Base-by-base conservation (phyloP, 2,329 filamentous ascomycete species). In the Colletotrichum sp. region DNA sequence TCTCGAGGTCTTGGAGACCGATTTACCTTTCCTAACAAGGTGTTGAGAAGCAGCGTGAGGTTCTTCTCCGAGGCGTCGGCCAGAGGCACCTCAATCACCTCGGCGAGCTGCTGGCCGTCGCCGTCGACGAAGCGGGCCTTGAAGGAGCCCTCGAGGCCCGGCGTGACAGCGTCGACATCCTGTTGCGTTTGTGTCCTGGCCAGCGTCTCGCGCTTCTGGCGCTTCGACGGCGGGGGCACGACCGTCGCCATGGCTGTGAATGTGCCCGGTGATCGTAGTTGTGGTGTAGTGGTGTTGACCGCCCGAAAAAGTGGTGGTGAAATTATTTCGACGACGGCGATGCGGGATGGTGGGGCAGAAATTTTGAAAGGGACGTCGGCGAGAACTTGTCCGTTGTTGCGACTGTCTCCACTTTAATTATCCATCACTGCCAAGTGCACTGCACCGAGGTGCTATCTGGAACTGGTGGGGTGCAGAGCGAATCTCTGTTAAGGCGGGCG, bases 31-130 rank as follows among this genome's bases (percentile, higher is more conserved):
- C 93, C 94, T 83, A 98, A 90, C 56, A 98, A 87, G 4, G 94
- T 95, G 83, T 98, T 98, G 71, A 98, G 85, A 1, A 98, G 89
- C 12, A 96, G 90, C 69, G 97, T 96, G 5, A 98, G 90, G 80
- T 98, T 98, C 87, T 95, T 96, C 77, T 97, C 95, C 9, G 91
- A 94, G 3, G 96, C 94, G 87, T 98, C 94, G 73, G 93, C 94
- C 36, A 98, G 91, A 15, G 95, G 93, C 56, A 98, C 93, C 80
- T 93, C 89, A 65, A 93, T 83, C 86, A 94, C 84, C 91, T 95
- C 84, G 88, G 93, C 83, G 90, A 93, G 80, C 90, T 95, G 86
- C 89, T 95, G 83, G 88, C 91, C 86, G 89, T 94, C 91, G 77
- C 94, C 92, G 83, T 98, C 96, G 81, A 95, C 90, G 85, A 98